phyloP scores from a whole-genome alignment of 2,329 filamentous ascomycete genomes.

The Xylariales sp. region DNA sequence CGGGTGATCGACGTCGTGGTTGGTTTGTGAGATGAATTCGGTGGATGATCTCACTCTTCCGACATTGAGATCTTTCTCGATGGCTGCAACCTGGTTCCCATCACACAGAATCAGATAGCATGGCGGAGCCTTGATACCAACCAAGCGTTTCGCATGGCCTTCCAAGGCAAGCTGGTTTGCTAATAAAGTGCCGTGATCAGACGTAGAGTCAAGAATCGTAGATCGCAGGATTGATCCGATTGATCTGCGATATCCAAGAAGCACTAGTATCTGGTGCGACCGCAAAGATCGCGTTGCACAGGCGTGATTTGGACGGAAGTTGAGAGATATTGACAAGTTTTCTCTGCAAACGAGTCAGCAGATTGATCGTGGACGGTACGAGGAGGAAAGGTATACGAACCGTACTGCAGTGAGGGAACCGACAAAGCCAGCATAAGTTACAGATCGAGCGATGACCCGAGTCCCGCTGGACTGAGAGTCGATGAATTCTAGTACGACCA shows the following conservation, averaged over 20 bases:
- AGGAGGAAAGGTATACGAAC: conserved; percentile 18
- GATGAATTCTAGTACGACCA: conserved; percentile 49
- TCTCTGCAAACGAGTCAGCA: conserved; percentile 20
- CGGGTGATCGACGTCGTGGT: conserved; percentile 38
- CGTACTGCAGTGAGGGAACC: conserved; percentile 46
- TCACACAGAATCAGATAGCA: conserved; percentile 55
- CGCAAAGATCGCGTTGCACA: conserved; percentile 31
- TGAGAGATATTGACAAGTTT: conserved; percentile 41
- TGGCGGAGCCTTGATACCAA: conserved; percentile 31
- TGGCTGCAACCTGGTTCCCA: conserved; percentile 37
- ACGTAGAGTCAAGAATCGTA: conserved; percentile 14
- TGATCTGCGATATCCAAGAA: conserved; percentile 48
- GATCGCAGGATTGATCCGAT: conserved; percentile 47
- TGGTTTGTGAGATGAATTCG: conserved; percentile 52
- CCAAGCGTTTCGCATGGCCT: conserved; percentile 13
- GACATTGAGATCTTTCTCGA: conserved; percentile 51
- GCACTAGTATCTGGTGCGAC: conserved; percentile 47
- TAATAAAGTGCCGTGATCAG: conserved; percentile 5
- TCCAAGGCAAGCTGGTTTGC: not conserved
- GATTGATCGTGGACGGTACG: not conserved
- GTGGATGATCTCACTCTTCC: conserved; percentile 39
- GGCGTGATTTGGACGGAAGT: conserved; percentile 46
- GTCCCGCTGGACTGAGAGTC: conserved; percentile 23
- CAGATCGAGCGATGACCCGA: conserved; percentile 37
- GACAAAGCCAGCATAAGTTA: conserved; percentile 48